A percentile compares a stretch with the other conserved stretches of the same genome.
phyloP scores from a whole-genome alignment of 805 yeast species.

The Wickerhamomyces sydowiorum region DNA sequence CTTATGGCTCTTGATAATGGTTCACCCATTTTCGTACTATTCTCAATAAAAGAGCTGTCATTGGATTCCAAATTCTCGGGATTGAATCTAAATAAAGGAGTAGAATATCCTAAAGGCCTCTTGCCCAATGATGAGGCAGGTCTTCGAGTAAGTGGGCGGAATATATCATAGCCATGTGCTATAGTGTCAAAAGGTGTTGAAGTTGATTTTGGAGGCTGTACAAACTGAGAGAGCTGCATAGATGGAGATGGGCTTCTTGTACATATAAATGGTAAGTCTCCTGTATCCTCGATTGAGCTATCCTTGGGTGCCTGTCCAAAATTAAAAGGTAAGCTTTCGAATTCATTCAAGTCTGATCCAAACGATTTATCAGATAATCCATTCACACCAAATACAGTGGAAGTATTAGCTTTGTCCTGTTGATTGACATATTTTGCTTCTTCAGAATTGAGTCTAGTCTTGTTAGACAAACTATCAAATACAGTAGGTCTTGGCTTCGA shows the following conservation, averaged over 20 bases:
- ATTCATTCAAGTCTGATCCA: no score
- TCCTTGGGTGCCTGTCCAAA: neutral
- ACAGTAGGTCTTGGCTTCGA: neutral
- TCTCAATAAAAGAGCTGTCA: neutral
- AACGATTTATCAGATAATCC: no score
- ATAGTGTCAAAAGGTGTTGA: constrained; percentile 19
- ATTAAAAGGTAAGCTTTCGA: neutral
- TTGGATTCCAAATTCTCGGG: constrained; percentile 1
- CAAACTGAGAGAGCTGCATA: constrained; percentile 21
- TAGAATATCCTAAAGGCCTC: constrained; percentile 13
- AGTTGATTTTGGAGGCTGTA: constrained; percentile 21
- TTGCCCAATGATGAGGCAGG: neutral
- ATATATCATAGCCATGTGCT: neutral
- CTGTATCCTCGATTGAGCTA: neutral
- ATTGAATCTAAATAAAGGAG: constrained; percentile 16
- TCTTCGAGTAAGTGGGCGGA: neutral
- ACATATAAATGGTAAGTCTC: neutral
- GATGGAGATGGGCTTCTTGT: constrained; percentile 9
- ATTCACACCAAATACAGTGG: no score
- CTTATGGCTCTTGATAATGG: neutral
- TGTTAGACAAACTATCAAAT: neutral
- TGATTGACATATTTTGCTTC: no score
- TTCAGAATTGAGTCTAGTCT: no score
- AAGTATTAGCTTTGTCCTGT: no score
- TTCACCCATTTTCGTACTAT: neutral